Percentiles rank a stretch among this genome's conserved stretches.
These are phyloP conservation scores for Coemansia sp. DNA, from an alignment of 192 early-diverging fungal genomes.

Conservation along the genomic window DNA sequence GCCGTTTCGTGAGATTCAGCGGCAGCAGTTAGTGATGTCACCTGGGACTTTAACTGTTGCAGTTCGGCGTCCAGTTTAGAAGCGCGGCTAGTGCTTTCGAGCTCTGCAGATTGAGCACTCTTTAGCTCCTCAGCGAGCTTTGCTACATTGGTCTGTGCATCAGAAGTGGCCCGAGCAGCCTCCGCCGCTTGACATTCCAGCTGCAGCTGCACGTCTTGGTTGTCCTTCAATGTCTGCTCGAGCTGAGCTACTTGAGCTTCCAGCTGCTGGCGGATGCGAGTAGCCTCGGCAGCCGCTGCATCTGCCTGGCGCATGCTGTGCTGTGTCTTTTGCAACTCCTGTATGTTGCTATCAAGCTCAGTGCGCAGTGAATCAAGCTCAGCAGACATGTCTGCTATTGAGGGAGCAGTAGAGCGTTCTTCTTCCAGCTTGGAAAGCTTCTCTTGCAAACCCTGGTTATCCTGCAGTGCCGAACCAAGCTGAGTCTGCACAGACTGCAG, in stretches of 20 bases:
- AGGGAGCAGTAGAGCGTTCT: not conserved
- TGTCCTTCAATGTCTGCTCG: not conserved
- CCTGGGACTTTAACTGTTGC: not conserved
- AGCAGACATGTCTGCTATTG: not conserved
- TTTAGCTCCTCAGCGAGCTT: not conserved
- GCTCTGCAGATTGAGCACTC: not conserved
- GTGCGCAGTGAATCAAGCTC: not conserved
- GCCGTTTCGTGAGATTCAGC: constrained; percentile 1
- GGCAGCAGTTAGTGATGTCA: not conserved
- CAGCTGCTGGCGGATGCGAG: not conserved
- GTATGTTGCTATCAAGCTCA: not conserved
- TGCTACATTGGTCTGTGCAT: not conserved
- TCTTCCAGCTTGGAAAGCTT: not conserved
- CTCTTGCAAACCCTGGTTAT: not conserved
- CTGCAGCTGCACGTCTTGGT: not conserved
- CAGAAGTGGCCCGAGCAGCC: not conserved
- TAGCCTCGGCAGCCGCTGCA: not conserved
- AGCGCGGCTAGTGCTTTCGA: not conserved
- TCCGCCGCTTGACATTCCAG: constrained; percentile 1
- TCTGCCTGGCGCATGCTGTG: not conserved
- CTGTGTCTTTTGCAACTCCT: not conserved
- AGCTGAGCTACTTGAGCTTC: constrained; percentile 2
- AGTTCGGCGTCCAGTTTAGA: constrained; percentile 1
- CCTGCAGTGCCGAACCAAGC: constrained; percentile 1
- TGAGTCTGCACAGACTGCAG: constrained; percentile 3